Evolutionary conservation across 257 asterid species (phyloP).

Genomic region (Lantana camara): DNA sequence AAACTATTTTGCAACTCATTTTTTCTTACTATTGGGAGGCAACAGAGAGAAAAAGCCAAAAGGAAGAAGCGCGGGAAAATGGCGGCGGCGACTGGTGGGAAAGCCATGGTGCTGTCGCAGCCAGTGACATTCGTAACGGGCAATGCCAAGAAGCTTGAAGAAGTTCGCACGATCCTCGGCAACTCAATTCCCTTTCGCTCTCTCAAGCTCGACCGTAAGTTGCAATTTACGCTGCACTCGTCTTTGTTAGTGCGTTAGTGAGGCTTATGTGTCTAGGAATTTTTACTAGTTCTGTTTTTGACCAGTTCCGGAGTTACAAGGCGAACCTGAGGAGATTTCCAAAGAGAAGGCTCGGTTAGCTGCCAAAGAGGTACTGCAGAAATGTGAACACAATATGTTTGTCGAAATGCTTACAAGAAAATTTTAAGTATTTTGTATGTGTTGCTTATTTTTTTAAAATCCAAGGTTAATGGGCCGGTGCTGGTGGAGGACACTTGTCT

Average conservation of each 20-base stretch:
- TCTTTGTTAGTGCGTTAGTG: not conserved
- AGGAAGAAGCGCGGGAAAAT: conserved; percentile 30
- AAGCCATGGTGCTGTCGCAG: conserved; percentile 55
- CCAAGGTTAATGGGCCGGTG: conserved; percentile 92
- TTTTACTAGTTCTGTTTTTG: not conserved
- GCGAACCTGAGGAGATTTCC: conserved; percentile 95
- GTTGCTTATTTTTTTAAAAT: conserved; percentile 25
- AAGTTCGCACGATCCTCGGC: conserved; percentile 80
- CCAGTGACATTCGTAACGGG: conserved; percentile 95
- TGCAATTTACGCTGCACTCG: not conserved
- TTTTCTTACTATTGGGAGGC: too few species aligned
- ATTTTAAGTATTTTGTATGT: conserved; percentile 2
- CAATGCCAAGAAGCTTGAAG: conserved; percentile 92
- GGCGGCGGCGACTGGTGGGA: conserved; percentile 54
- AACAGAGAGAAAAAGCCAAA: not conserved
- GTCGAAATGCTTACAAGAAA: conserved; percentile 30
- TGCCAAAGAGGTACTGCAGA: conserved; percentile 68
- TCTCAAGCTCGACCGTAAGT: conserved; percentile 68
- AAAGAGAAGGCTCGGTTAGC: conserved; percentile 89
- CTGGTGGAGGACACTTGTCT: conserved; percentile 99
- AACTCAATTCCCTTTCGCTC: conserved; percentile 87
- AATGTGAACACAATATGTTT: conserved; percentile 28
- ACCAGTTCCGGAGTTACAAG: conserved; percentile 92
- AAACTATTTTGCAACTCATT: too few species aligned
- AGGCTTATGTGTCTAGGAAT: not conserved